A percentile compares a stretch with the other conserved stretches of the same genome.
Conservation (phyloP, 1,284 basidiomycete genomes). For the Pholiota adiposa region DNA sequence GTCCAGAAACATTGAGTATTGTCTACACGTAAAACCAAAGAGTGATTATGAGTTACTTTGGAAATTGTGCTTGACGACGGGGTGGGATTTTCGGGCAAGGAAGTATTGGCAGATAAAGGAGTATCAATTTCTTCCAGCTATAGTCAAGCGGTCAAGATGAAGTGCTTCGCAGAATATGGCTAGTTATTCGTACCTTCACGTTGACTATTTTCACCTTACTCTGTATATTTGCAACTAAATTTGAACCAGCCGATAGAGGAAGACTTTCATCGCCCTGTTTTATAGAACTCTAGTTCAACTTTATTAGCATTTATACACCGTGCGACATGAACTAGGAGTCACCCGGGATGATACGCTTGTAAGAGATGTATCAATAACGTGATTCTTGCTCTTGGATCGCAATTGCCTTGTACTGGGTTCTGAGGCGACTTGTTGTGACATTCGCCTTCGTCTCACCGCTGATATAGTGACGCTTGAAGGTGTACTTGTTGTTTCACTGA, state of each 20-base stretch:
- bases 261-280: slow-evolving; percentile 26
- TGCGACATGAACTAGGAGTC: slow-evolving; percentile 21
- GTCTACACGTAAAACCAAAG: background rate
- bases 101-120: slow-evolving; percentile 25
- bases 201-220: slow-evolving; percentile 30
- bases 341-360: slow-evolving; percentile 36
- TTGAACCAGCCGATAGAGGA: slow-evolving; percentile 22
- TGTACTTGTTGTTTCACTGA: slow-evolving; percentile 23
- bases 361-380: slow-evolving; percentile 29
- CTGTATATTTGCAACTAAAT: slow-evolving; percentile 18
- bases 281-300: slow-evolving; percentile 25
- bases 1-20: background rate
- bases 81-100: slow-evolving; percentile 24
- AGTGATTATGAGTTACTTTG: slow-evolving; percentile 20
- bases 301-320: background rate
- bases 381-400: slow-evolving; percentile 43
- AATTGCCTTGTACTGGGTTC: slow-evolving; percentile 41
- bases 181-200: slow-evolving; percentile 34
- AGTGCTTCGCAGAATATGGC: background rate
- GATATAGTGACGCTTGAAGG: slow-evolving; percentile 34
- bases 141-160: background rate
- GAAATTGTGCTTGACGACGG: slow-evolving; percentile 22
- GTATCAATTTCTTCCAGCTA: slow-evolving; percentile 42
- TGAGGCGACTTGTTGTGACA: slow-evolving; percentile 26
- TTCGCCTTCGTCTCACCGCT: slow-evolving; percentile 37